Percentiles rank a stretch among this genome's conserved stretches.
These are phyloP conservation scores for Wickerhamiella azyma DNA, from an alignment of 805 yeast genomes.

Conservation along the genomic window DNA sequence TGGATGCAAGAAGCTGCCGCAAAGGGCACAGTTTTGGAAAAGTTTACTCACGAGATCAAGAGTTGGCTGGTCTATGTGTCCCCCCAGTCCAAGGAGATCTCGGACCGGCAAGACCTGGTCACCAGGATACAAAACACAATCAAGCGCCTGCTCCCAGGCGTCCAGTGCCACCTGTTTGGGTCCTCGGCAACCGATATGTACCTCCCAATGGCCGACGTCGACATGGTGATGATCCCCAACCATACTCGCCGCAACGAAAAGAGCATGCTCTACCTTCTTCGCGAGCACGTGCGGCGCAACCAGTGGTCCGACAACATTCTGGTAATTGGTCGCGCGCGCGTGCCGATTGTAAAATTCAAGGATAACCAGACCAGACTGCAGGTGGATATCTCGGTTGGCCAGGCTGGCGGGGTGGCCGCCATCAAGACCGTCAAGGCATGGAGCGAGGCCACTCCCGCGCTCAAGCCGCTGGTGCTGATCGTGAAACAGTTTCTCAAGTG, in stretches of 20 bases:
- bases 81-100: constrained; percentile 64
- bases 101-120: constrained; percentile 52
- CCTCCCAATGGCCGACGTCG: constrained; percentile 91
- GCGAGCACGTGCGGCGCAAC: constrained; percentile 49
- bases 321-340: constrained; percentile 80
- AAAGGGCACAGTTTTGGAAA: not conserved
- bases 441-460: constrained; percentile 59
- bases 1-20: constrained; percentile 7
- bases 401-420: constrained; percentile 60
- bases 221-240: constrained; percentile 63
- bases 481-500: constrained; percentile 75
- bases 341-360: constrained; percentile 84
- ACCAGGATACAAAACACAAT: constrained; percentile 41
- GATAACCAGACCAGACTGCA: constrained; percentile 60
- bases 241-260: constrained; percentile 39
- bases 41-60: constrained; percentile 68
- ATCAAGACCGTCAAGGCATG: constrained; percentile 66
- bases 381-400: constrained; percentile 82
- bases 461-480: constrained; percentile 67
- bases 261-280: constrained; percentile 54
- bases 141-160: constrained; percentile 55
- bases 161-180: constrained; percentile 78
- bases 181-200: constrained; percentile 88
- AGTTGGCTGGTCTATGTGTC: constrained; percentile 73
- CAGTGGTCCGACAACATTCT: constrained; percentile 48